Conservation (phyloP, 169 alveolate genomes). For the Eimeria zaria region DNA sequence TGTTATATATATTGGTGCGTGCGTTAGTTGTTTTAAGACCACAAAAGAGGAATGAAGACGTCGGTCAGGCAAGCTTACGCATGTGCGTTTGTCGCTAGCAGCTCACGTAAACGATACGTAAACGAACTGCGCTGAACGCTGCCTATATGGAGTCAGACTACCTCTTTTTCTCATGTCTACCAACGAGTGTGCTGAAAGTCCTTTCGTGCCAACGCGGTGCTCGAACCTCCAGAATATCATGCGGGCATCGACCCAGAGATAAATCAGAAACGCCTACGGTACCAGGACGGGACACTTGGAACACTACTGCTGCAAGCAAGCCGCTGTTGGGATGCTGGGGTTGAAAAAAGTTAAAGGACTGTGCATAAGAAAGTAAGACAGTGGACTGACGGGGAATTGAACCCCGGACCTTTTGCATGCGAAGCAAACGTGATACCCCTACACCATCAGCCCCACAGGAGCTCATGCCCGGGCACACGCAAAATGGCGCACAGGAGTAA, state of each 20-base stretch:
- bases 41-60: not conserved
- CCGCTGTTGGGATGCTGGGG: not conserved
- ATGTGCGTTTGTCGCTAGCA: not conserved
- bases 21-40: not conserved
- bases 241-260: not conserved
- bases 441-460: slow-evolving; percentile 95
- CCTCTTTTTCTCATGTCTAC: not conserved
- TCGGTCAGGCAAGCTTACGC: not conserved
- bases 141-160: not conserved
- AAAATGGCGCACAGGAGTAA: not conserved
- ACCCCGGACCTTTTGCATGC: slow-evolving; percentile 99
- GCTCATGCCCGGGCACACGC: not conserved
- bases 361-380: not conserved
- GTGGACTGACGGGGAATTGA: slow-evolving; percentile 98
- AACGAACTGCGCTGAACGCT: not conserved
- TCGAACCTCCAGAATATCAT: not conserved
- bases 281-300: not conserved
- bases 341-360: not conserved
- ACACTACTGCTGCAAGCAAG: not conserved
- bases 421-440: slow-evolving; percentile 99
- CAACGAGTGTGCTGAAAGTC: not conserved
- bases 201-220: not conserved
- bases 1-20: too few species aligned
- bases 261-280: too few species aligned
- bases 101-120: not conserved